These are phyloP conservation scores for Excoecaria agallocha DNA, from an alignment of 345 rosid genomes.

Conservation along the genomic window DNA sequence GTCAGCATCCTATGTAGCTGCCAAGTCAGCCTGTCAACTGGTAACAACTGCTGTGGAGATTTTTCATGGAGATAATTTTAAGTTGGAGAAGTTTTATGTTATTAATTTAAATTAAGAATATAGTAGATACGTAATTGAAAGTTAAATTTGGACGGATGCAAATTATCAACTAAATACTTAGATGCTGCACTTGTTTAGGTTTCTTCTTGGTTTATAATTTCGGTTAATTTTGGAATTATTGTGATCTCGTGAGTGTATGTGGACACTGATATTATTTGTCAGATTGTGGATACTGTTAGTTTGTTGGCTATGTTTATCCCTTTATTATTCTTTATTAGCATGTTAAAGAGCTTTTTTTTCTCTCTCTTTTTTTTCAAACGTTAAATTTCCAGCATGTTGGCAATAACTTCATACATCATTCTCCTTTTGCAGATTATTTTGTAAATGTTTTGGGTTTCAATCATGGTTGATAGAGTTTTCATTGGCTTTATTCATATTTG, in stretches of 20 bases:
- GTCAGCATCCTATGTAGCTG: too few species aligned
- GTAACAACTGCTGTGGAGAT: too few species aligned
- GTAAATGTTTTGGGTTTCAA: neutral
- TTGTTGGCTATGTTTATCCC: neutral
- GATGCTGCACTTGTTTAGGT: neutral
- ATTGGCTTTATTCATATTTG: neutral
- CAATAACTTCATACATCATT: neutral
- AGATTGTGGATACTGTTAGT: neutral
- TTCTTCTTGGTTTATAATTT: neutral
- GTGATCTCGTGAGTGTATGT: neutral
- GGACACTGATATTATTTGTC: neutral
- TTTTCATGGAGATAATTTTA: too few species aligned
- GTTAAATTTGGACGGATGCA: too few species aligned
- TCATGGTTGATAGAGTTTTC: neutral
- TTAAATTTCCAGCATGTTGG: neutral
- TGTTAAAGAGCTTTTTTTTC: neutral
- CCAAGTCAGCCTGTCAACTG: too few species aligned
- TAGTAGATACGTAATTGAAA: too few species aligned
- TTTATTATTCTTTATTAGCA: neutral
- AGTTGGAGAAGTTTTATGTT: too few species aligned
- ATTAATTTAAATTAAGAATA: too few species aligned
- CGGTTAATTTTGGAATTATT: neutral
- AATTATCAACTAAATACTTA: neutral
- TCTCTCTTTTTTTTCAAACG: too few species aligned
- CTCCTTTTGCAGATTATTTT: conserved; percentile 2